Base-by-base conservation (phyloP, 208 protist genomes). In the Trypanosoma avium region DNA sequence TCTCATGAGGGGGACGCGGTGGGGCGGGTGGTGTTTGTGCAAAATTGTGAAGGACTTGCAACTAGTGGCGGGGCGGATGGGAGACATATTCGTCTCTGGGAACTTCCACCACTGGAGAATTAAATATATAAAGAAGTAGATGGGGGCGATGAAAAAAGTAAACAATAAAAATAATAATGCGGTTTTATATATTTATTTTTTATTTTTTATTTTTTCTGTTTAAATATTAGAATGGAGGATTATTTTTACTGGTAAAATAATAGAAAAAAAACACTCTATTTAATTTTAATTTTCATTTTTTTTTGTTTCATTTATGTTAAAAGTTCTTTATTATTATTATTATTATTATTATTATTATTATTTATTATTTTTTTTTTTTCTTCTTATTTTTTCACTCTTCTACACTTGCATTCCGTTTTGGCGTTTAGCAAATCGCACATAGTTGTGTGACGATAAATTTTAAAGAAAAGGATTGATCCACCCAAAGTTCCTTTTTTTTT, bases 1-100 rank as follows among this genome's bases (percentile, higher is more conserved):
- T 74, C 70, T 19, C 86, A 89, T 53, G 81, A 78, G 17, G 86
- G 80, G 4, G 81, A 79, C 40, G 1, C 42, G 2, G 68, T 93
- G 47, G 65, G 73, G 9, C 26, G 71, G 4, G 86, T 74, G 15
- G 61, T 65, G 29, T 88, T 93, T 56, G 43, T 90, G 24, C 75
- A 81, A 36, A 66, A 79, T 30, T 82, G 86, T 6, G 43, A 73
- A 19, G 82, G 81, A 9, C 48, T 93, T 17, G 83, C 81, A n/a
- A 86, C 82, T 10, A 86, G 82, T 56, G 86, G 83, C n/a, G 33
- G 68, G 7, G 61, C 67, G 4, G 82, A 90, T 26, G 75, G 75
- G 4, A 73, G 78, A 32, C 68, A 82, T 57, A 79, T 93, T 6
- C 69, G 79, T 33, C 71, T 92, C 33, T 89, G 88, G 55, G 49